Percentiles rank a stretch among this genome's conserved stretches.
phyloP scores from a whole-genome alignment of 83 land plant species.

The Diphasiastrum complanatum region DNA sequence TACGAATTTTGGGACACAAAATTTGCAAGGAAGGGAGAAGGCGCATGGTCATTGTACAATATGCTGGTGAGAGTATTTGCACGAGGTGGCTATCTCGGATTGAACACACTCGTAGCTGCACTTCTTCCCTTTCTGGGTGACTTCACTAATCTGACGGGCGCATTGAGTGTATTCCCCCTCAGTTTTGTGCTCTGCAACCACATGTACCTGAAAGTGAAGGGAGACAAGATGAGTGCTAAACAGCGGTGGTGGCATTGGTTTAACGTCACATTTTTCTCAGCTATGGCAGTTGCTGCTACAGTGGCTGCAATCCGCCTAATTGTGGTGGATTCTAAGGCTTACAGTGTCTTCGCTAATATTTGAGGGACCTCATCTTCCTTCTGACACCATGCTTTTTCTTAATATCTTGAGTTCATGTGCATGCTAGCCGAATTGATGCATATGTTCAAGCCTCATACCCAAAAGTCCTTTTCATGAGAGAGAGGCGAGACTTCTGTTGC shows the following conservation, averaged over 20 bases:
- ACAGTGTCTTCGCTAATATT: slow-evolving; percentile 53
- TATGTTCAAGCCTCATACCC: too few relatives aligned
- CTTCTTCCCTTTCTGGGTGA: slow-evolving; percentile 67
- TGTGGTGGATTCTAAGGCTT: slow-evolving; percentile 43
- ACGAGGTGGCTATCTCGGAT: slow-evolving; percentile 49
- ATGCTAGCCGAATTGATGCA: too few relatives aligned
- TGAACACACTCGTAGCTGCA: slow-evolving; percentile 56
- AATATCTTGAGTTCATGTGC: too few relatives aligned
- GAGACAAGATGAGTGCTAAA: slow-evolving; percentile 24
- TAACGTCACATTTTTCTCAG: slow-evolving; percentile 43
- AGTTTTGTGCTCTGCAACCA: slow-evolving; percentile 70
- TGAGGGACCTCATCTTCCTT: too few relatives aligned
- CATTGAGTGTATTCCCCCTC: slow-evolving; percentile 64
- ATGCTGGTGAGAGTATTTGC: slow-evolving; percentile 42
- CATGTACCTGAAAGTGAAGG: slow-evolving; percentile 57
- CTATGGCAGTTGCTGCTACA: slow-evolving; percentile 38
- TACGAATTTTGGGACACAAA: slow-evolving; percentile 67
- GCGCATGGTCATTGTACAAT: slow-evolving; percentile 29
- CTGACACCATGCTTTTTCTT: too few relatives aligned
- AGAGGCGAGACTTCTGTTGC: too few relatives aligned
- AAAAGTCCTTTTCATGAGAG: too few relatives aligned
- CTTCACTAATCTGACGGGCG: slow-evolving; percentile 71
- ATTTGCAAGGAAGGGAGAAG: slow-evolving; percentile 42
- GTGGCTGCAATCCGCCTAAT: slow-evolving; percentile 53
- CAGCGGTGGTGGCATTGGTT: slow-evolving; percentile 68